phyloP scores from a whole-genome alignment of 2,329 filamentous ascomycete genomes.

The Pseudogymnoascus sp. region DNA sequence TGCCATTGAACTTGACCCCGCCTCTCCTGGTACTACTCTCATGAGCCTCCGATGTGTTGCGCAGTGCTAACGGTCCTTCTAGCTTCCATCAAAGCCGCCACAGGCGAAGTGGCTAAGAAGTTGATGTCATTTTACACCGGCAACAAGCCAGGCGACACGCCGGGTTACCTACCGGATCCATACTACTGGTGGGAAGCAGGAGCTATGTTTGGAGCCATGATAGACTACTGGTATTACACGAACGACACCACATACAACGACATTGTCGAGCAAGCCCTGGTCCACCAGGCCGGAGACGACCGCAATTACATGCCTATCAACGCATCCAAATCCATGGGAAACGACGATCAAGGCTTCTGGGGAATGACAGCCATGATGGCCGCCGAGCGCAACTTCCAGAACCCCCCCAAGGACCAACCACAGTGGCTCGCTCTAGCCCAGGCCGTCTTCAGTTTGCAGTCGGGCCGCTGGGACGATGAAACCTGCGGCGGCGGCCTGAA shows the following conservation, averaged over 20 bases:
- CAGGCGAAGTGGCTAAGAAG: background rate
- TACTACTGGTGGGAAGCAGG: conserved; percentile 51
- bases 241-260: conserved; percentile 48
- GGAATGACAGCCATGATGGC: conserved; percentile 59
- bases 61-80: background rate
- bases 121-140: conserved; percentile 34
- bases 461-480: conserved; percentile 58
- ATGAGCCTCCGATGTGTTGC: background rate
- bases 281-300: conserved; percentile 47
- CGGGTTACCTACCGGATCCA: conserved; percentile 41
- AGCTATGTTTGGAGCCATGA: conserved; percentile 46
- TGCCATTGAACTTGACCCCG: background rate
- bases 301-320: conserved; percentile 47
- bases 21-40: background rate
- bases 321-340: conserved; percentile 54
- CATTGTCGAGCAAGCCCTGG: conserved; percentile 44
- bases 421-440: conserved; percentile 63
- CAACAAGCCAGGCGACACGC: conserved; percentile 40
- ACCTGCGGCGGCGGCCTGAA: conserved; percentile 64
- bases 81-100: background rate
- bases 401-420: conserved; percentile 46
- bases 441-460: conserved; percentile 70
- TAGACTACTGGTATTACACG: conserved; percentile 53
- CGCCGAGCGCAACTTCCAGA: conserved; percentile 53
- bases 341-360: conserved; percentile 67